Evolutionary conservation across 148 eudicot genomes (phyloP).

Genomic region (Camellia granthamiana): DNA sequence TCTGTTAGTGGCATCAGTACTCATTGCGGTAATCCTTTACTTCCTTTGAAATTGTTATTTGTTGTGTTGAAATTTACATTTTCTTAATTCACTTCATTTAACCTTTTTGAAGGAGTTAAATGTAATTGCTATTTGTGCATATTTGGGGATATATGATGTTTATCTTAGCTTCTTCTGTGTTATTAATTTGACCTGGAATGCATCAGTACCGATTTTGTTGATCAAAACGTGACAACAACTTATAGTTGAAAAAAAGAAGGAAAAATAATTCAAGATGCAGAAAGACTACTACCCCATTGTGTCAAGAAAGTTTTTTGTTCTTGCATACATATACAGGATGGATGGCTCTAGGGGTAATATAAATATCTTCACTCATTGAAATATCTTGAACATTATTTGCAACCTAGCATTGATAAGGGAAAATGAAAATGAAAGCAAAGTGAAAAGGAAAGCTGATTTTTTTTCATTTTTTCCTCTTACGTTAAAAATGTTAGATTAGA

Average conservation of each 20-base stretch:
- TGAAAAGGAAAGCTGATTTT: too few relatives aligned
- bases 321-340: background rate
- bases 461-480: too few relatives aligned
- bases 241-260: background rate
- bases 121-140: background rate
- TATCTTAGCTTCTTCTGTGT: background rate
- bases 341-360: background rate
- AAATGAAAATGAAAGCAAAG: too few relatives aligned
- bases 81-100: conserved; percentile 1
- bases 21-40: conserved; percentile 40
- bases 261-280: background rate
- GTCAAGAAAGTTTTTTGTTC: background rate
- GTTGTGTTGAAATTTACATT: background rate
- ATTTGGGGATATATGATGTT: background rate
- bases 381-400: background rate
- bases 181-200: conserved; percentile 2
- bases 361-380: background rate
- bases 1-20: conserved; percentile 77
- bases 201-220: background rate
- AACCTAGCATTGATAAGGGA: too few relatives aligned
- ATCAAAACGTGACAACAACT: background rate
- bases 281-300: background rate
- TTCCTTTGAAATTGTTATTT: background rate
- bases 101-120: conserved; percentile 22
- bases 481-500: too few relatives aligned